Conservation (phyloP, 169 alveolate genomes). For the Plasmodium coatneyi region DNA sequence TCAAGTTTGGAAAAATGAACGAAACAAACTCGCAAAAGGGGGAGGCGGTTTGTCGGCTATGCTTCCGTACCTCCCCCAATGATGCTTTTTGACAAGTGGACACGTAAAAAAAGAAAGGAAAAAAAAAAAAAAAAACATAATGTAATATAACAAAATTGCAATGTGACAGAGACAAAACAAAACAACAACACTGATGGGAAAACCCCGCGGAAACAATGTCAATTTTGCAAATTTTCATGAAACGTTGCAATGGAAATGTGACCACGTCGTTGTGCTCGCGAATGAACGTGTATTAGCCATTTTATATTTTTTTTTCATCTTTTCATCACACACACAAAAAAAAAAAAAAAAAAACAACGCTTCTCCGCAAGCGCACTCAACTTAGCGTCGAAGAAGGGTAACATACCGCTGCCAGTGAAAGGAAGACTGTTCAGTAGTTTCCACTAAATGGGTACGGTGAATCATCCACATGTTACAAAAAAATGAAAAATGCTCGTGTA, state of each 20-base stretch:
- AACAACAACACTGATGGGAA: neutral
- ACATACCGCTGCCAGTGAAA: neutral
- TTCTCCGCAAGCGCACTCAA: neutral
- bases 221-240: neutral
- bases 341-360: neutral
- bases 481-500: neutral
- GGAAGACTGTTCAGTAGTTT: neutral
- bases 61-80: neutral
- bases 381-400: neutral
- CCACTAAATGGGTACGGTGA: neutral
- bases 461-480: neutral
- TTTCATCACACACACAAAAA: neutral
- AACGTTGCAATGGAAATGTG: neutral
- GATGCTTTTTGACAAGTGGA: neutral
- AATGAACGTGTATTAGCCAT: neutral
- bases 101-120: neutral
- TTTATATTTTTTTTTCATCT: neutral
- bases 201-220: neutral
- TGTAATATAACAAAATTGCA: neutral
- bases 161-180: neutral
- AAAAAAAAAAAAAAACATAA: neutral
- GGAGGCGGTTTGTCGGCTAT: neutral
- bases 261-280: neutral
- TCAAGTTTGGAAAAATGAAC: conserved; percentile 1
- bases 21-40: neutral